phyloP scores from a whole-genome alignment of 2,329 filamentous ascomycete species.

The Cytospora schulzeri region DNA sequence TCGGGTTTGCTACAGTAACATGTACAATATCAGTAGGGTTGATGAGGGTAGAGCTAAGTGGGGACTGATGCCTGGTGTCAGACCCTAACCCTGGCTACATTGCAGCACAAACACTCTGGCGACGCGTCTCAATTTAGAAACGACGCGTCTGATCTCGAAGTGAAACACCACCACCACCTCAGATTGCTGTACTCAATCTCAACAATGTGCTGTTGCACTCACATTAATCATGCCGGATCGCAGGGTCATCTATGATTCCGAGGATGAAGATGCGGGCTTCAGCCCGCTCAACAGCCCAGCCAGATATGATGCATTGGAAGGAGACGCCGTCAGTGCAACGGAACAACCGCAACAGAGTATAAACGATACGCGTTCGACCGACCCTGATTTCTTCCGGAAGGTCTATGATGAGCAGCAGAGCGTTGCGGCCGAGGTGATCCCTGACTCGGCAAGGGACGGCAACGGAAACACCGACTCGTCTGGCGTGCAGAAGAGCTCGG shows the following conservation, averaged over 20 bases:
- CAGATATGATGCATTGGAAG: conserved; percentile 13
- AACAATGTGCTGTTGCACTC: background rate
- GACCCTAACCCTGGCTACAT: background rate
- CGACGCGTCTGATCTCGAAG: conserved; percentile 6
- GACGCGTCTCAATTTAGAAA: conserved; percentile 11
- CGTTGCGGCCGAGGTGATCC: conserved; percentile 29
- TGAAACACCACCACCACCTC: background rate
- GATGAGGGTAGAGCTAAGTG: no score
- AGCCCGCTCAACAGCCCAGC: conserved; percentile 31
- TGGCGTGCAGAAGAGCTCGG: conserved; percentile 15
- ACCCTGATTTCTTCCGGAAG: conserved; percentile 50
- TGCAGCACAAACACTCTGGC: background rate
- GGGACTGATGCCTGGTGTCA: no score
- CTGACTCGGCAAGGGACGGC: conserved; percentile 4
- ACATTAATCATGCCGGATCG: conserved; percentile 32
- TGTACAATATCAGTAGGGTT: no score
- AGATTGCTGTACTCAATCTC: background rate
- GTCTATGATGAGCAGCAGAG: conserved; percentile 51
- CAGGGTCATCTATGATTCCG: conserved; percentile 38
- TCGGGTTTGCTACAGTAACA: no score
- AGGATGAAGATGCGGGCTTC: conserved; percentile 36
- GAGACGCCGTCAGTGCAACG: background rate
- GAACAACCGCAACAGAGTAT: conserved; percentile 6
- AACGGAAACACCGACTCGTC: conserved; percentile 1
- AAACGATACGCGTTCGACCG: conserved; percentile 44